Conservation (phyloP, 2,329 filamentous ascomycete genomes). For the Aspergillus fijiensis region DNA sequence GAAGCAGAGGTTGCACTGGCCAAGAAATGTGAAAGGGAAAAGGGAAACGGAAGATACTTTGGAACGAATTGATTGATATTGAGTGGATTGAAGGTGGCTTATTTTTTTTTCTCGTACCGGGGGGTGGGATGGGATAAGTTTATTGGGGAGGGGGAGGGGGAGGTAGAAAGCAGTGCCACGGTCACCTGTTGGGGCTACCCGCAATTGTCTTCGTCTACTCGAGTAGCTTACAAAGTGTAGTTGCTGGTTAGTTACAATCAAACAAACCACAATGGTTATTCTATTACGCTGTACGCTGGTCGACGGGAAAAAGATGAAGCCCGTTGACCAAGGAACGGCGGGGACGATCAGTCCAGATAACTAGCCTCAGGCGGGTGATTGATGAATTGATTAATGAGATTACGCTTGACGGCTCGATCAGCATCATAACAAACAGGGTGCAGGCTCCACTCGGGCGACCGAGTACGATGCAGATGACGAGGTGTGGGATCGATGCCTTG, state of each 20-base stretch:
- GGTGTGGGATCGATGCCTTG: background rate
- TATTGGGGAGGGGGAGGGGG: background rate
- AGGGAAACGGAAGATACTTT: no score
- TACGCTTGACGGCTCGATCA: background rate
- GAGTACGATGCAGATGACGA: background rate
- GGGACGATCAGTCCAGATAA: conserved; percentile 10
- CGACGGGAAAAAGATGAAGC: background rate
- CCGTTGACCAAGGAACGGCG: conserved; percentile 16
- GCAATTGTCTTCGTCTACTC: background rate
- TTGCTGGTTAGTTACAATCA: background rate
- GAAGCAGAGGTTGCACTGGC: background rate
- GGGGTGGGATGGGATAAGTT: background rate
- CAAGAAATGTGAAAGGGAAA: background rate
- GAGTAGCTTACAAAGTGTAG: background rate
- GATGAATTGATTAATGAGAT: background rate
- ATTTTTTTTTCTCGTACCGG: background rate
- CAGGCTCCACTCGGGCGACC: background rate
- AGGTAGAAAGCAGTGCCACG: background rate
- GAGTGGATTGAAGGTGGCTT: background rate
- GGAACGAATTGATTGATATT: background rate
- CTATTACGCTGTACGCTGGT: background rate
- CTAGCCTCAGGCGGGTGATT: background rate
- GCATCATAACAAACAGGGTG: background rate
- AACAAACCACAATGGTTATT: background rate
- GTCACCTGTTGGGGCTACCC: background rate